phyloP scores from a whole-genome alignment of 345 rosid species.

The Punica granatum region DNA sequence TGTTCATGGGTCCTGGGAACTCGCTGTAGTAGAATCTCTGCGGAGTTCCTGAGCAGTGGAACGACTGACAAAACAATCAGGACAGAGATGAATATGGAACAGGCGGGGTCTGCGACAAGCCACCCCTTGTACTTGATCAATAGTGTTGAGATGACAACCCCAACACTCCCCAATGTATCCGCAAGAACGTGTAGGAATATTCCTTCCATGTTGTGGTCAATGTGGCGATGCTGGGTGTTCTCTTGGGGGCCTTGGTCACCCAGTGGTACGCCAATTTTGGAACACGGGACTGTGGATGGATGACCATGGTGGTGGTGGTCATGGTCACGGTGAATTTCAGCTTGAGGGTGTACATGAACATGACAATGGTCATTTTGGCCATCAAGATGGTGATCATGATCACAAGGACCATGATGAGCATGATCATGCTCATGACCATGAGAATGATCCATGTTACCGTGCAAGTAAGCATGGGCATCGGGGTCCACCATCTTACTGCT shows the following conservation, averaged over 20 bases:
- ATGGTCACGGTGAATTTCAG: too few species aligned
- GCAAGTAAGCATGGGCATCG: constrained; percentile 20
- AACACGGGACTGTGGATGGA: constrained; percentile 6
- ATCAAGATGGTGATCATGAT: constrained; percentile 10
- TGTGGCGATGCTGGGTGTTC: constrained; percentile 37
- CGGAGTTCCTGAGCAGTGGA: constrained; percentile 85
- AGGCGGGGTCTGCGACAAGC: constrained; percentile 96
- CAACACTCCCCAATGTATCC: constrained; percentile 96
- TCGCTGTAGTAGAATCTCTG: constrained; percentile 81
- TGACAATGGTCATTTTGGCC: constrained; percentile 2
- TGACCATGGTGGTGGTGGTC: constrained; percentile 2
- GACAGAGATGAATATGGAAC: constrained; percentile 86
- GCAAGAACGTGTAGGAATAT: constrained; percentile 92
- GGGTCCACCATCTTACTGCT: constrained; percentile 9
- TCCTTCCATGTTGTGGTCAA: constrained; percentile 99
- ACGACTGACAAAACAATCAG: constrained; percentile 83
- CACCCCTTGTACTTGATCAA: constrained; percentile 94
- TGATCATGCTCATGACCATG: constrained; percentile 9
- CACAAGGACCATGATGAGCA: not conserved
- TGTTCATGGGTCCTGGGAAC: constrained; percentile 70
- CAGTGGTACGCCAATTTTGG: not conserved
- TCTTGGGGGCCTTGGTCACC: constrained; percentile 13
- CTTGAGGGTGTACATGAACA: not conserved
- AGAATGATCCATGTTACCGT: constrained; percentile 12
- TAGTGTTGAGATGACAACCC: constrained; percentile 91